Evolutionary conservation across 192 early-diverging fungal species (phyloP), one percentile per base, ranked within the genome.

Genomic region (Backusella macrospora): DNA sequence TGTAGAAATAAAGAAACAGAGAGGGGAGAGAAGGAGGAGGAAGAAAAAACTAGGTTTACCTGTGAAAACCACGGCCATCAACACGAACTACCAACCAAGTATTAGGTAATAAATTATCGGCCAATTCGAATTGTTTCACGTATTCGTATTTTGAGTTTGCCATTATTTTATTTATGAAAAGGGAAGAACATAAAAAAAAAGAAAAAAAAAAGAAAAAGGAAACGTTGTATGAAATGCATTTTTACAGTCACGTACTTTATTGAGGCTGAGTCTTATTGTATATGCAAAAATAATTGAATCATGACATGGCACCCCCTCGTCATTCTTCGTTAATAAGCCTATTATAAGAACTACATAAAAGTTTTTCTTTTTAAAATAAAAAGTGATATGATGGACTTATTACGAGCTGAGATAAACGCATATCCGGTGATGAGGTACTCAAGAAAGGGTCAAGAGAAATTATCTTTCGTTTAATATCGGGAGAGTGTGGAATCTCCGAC

Each of bases 141-240:
- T 97, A 97, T 78, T 95, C 94, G 78, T 92, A 97, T 75, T 93
- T 94, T 48, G 93, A 94, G 70, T 95, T 95, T n/a, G 96, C 96
- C 96, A 96, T 37, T 68, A 45, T 68, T 66, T n/a, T n/a, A n/a
- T n/a, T n/a, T n/a, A n/a, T n/a, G n/a, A n/a, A n/a, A n/a, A n/a
- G n/a, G n/a, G n/a, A n/a, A n/a, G n/a, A 23, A 8, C 18, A 48
- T n/a, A n/a, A n/a, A n/a, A n/a, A n/a, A n/a, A n/a, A n/a, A n/a
- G n/a, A 7, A 21, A 26, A 55, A 46, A 14, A 46, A 46, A 46
- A 14, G 14, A 55, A 55, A 55, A 55, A 55, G 23, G 23, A 21
- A 21, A 23, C 10, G 10, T 52, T 55, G 10, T 23, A 55, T 55
- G 52, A 34, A 34, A 34, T 21, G 52, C 16, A 26, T 9, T 55